Percentiles rank a stretch among this genome's conserved stretches.
Conservation (phyloP, 306 rosid species). For the Astragalus glycyphyllos region DNA sequence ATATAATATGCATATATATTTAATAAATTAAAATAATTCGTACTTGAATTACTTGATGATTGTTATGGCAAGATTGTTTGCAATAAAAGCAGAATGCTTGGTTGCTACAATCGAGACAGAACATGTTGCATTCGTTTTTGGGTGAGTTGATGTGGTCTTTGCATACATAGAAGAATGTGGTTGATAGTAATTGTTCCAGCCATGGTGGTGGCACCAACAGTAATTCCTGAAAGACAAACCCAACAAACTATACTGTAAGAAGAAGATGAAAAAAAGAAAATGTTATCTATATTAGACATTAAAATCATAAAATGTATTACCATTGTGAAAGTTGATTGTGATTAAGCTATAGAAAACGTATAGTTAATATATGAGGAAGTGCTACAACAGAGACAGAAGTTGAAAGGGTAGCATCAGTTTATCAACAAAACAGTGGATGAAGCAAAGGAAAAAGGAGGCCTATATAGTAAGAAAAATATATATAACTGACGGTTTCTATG, state of each 20-base stretch:
- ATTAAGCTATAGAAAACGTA: neutral
- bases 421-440: slow-evolving; percentile 41
- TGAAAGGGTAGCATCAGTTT: slow-evolving; percentile 51
- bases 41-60: slow-evolving; percentile 75
- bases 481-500: slow-evolving; percentile 45
- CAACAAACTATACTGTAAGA: neutral
- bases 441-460: slow-evolving; percentile 43
- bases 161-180: slow-evolving; percentile 59
- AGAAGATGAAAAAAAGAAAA: neutral
- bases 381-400: neutral
- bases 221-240: slow-evolving; percentile 45
- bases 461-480: slow-evolving; percentile 28
- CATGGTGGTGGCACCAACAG: slow-evolving; percentile 60
- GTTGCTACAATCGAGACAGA: slow-evolving; percentile 60
- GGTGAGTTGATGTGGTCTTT: slow-evolving; percentile 48
- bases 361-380: slow-evolving; percentile 27
- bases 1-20: too few relatives aligned
- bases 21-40: slow-evolving; percentile 3
- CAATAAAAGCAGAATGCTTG: slow-evolving; percentile 64
- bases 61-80: slow-evolving; percentile 61
- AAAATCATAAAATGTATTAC: slow-evolving; percentile 14
- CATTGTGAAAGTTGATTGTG: slow-evolving; percentile 35
- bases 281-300: neutral
- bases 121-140: slow-evolving; percentile 77
- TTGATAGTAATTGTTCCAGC: slow-evolving; percentile 60